Evolutionary conservation across 805 yeast genomes (phyloP), one percentile per base, ranked within the genome.

Genomic region (Clavispora santaluciae): DNA sequence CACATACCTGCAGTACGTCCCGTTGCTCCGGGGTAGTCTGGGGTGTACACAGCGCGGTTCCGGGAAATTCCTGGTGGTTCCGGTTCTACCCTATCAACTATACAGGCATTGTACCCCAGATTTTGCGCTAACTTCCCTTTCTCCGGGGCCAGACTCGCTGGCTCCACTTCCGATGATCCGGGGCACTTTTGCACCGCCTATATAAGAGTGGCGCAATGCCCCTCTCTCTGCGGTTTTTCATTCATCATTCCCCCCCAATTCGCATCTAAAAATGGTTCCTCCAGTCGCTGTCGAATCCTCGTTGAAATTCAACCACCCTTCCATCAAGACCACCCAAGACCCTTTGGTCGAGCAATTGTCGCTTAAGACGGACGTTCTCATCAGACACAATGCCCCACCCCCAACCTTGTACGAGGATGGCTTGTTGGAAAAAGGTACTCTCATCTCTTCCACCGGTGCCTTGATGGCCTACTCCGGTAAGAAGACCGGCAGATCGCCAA

Each of bases 401-500:
- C 95, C 98, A 51, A 78, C 87, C 34, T 74, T 91, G 46, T 93
- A 91, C 72, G 98, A 91, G 66, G 99, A 93, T 62, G 98, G 95
- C 48, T 75, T 91, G 46, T 71, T 78, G 51, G 99, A 91, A 71
- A 79, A 78, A 57, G 90, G 95, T 44, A 90, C 97, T 33, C 89
- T 95, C 42, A 84, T 91, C 55, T 81, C 95, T 13, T 82, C 95
- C 22, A 76, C 95, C 34, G 99, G 99, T 62, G 96, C 98, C 36
- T 75, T 91, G 53, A 84, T 91, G 67, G 98, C 99, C 36, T 90
- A 80, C 70, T 88, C 96, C 16, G 99, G 99, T 60, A 72, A 79
- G 52, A 91, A 91, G 72, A 91, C 98, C 41, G 99, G 99, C 59
- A 84, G 99, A 70, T 91, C 97, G 25, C 99, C 99, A 63, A 86